Base-by-base conservation (phyloP, 2,329 filamentous ascomycete species). In the Arachnomyces sp. region DNA sequence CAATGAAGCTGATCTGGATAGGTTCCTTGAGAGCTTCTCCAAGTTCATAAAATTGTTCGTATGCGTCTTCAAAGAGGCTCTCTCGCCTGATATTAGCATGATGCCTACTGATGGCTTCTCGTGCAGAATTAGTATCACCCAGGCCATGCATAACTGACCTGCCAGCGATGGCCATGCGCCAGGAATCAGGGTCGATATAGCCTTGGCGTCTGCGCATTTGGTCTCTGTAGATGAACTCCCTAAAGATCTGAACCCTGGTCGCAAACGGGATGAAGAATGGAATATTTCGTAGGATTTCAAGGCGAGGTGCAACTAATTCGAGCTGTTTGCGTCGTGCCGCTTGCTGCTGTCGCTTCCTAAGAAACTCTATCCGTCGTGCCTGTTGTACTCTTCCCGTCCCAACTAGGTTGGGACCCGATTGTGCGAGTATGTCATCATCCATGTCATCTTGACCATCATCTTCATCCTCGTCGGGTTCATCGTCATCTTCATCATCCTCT, bases 251-350 rank as follows among this genome's bases (percentile, higher is more conserved):
- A 3, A 98, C 92, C 34, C 92, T 74, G 0, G 86, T 92, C 29
- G 86, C 79, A 52, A 98, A 98, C 0, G 90, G 92, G 33, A 98
- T 92, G 50, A 90, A 85, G 59, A 96, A 98, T 0, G 92, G 92
- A 81, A 98, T 93, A 54, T 96, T 93, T 50, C 92, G 83, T 37
- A 98, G 65, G 4, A 98, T 85, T 55, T 95, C 89, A 7, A 95
- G 70, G 50, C 90, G 82, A 1, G 92, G 90, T 1, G 84, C 86
- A 45, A 95, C 79, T 11, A 83, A 76, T 35, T 89, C 85, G 16
- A 93, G 66, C 45, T 85, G 77, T 48, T 85, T 80, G 50, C 82
- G 80, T 29, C 82, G 74, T 32, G 80, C 80, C 5, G 75, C 73
- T 54, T 79, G 80, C 47, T 79, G 75, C 53, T 86, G 79, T 48